Percentiles rank a stretch among this genome's conserved stretches.
Evolutionary conservation across 225 moss, liverwort and hornwort genomes (phyloP).

Genomic region (Asterella californica): DNA sequence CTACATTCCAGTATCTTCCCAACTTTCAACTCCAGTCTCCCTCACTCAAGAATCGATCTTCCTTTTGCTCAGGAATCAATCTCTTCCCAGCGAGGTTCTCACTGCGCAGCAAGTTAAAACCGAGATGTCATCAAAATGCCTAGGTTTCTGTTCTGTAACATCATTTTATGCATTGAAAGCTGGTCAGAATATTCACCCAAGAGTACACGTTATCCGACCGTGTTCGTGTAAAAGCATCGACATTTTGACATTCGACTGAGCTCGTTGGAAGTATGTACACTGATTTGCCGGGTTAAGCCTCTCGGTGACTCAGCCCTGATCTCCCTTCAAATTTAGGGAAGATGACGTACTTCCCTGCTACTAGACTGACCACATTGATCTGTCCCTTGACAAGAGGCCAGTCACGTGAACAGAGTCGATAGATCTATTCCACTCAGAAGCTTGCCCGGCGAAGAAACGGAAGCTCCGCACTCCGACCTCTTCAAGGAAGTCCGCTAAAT

Average conservation of each 20-base stretch:
- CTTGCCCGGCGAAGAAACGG: constrained; percentile 3
- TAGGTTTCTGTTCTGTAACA: no score
- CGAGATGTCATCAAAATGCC: no score
- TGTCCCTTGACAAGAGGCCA: background rate
- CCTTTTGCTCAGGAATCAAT: no score
- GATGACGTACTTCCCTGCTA: background rate
- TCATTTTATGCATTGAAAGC: no score
- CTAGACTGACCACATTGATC: background rate
- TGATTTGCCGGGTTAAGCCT: background rate
- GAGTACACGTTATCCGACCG: no score
- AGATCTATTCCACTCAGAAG: background rate
- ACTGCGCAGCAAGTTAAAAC: no score
- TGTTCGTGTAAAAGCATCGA: no score
- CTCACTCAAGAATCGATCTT: no score
- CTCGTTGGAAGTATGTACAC: constrained; percentile 13
- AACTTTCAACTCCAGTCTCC: no score
- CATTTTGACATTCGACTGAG: background rate
- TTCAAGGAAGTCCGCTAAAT: constrained; percentile 1
- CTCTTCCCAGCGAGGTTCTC: no score
- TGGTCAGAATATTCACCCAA: no score
- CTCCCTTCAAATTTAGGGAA: background rate
- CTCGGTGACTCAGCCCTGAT: constrained; percentile 6
- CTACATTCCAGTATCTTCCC: no score
- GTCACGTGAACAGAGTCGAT: background rate
- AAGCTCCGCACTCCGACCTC: constrained; percentile 13